These are phyloP conservation scores for Hyphopichia khmerensis DNA, from an alignment of 1,139 yeast species.

Conservation along the genomic window DNA sequence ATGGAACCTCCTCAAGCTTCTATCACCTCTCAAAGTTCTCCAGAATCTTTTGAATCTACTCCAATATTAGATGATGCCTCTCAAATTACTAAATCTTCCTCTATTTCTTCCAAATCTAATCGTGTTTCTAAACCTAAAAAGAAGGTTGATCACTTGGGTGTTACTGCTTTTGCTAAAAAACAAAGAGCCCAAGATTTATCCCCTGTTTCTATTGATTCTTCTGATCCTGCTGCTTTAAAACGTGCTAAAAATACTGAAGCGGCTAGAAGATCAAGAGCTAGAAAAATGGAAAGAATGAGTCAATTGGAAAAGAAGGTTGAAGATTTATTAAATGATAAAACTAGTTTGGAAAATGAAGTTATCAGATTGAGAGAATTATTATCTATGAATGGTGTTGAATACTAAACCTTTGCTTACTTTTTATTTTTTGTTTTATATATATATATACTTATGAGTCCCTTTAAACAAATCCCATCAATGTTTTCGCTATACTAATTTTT, in stretches of 20 bases:
- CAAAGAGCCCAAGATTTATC: constrained; percentile 58
- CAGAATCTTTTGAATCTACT: constrained; percentile 5
- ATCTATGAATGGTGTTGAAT: constrained; percentile 21
- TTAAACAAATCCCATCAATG: background rate
- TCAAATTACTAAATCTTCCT: constrained; percentile 2
- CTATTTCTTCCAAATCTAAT: constrained; percentile 1
- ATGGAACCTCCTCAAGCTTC: constrained; percentile 4
- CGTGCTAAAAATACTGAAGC: constrained; percentile 97
- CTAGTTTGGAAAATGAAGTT: constrained; percentile 58
- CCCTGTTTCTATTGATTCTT: constrained; percentile 59
- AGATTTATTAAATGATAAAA: constrained; percentile 54
- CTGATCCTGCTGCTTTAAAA: constrained; percentile 70
- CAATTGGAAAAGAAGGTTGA: constrained; percentile 81
- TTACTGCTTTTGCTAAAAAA: constrained; percentile 64
- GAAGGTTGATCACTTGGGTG: constrained; percentile 61
- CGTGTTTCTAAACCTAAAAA: constrained; percentile 7
- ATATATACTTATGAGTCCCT: background rate
- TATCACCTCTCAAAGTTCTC: background rate
- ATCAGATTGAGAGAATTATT: constrained; percentile 52
- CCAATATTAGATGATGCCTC: constrained; percentile 2
- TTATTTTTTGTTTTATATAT: too few relatives aligned
- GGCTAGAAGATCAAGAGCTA: constrained; percentile 91
- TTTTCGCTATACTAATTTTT: too few relatives aligned
- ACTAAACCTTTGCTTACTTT: constrained; percentile 10
- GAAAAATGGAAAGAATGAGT: constrained; percentile 84